Percentiles rank a stretch among this genome's conserved stretches.
These are phyloP conservation scores for Aethionema arabicum DNA, from an alignment of 345 rosid genomes.

Conservation along the genomic window DNA sequence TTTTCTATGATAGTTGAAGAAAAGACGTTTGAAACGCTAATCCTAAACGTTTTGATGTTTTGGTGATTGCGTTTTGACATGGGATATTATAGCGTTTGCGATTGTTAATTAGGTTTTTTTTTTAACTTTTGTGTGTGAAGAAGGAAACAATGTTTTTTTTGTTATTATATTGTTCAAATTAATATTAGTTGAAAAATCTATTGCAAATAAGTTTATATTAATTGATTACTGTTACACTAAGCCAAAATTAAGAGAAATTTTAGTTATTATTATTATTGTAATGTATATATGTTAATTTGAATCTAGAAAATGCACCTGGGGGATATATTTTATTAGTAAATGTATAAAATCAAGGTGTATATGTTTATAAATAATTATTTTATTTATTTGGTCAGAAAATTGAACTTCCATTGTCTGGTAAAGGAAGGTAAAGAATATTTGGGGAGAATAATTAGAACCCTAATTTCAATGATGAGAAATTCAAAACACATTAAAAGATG, in stretches of 20 bases:
- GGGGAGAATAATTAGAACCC: constrained; percentile 32
- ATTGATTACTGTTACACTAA: constrained; percentile 5
- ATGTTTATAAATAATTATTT: not conserved
- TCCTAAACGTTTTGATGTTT: constrained; percentile 28
- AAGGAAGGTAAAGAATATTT: constrained; percentile 36
- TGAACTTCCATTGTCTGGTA: constrained; percentile 31
- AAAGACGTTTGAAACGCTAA: no score
- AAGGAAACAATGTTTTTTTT: constrained; percentile 3
- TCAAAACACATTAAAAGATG: constrained; percentile 37
- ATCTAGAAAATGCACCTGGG: no score
- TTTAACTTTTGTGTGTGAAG: constrained; percentile 22
- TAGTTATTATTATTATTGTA: not conserved
- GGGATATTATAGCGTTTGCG: constrained; percentile 16
- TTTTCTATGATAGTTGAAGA: no score
- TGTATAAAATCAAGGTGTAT: constrained; percentile 1
- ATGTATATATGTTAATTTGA: constrained; percentile 6
- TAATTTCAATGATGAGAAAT: constrained; percentile 35
- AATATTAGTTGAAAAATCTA: not conserved
- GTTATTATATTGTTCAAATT: constrained; percentile 18
- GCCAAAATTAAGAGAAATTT: not conserved
- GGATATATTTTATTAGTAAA: not conserved
- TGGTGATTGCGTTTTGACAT: constrained; percentile 13
- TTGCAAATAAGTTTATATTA: constrained; percentile 9
- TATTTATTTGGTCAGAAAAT: constrained; percentile 13
- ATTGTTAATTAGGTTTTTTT: not conserved